Evolutionary conservation across 768 basidiomycete species (phyloP).

Genomic region (Pisolithus tinctorius): DNA sequence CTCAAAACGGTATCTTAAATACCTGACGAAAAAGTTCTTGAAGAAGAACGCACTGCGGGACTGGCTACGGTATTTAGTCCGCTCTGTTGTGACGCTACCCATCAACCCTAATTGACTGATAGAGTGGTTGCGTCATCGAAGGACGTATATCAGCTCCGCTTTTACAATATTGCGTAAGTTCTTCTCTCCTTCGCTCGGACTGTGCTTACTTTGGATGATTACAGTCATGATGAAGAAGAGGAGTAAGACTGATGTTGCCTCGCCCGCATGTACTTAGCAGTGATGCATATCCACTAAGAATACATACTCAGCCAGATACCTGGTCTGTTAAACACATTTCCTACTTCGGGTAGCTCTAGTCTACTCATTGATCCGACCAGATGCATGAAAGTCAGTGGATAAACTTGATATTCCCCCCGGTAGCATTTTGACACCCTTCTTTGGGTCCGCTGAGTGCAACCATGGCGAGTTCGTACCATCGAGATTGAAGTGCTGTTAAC

Average conservation of each 20-base stretch:
- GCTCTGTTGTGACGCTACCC: conserved; percentile 13
- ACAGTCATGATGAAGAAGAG: conserved; percentile 48
- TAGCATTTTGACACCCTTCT: conserved; percentile 23
- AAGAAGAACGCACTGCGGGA: conserved; percentile 96
- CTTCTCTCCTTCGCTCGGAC: not conserved
- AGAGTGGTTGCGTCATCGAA: conserved; percentile 91
- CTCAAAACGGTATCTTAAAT: conserved; percentile 97
- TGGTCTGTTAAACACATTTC: too few relatives aligned
- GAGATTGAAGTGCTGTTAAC: conserved; percentile 49
- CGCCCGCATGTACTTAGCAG: not conserved
- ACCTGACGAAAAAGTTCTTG: conserved; percentile 98
- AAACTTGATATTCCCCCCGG: conserved; percentile 8
- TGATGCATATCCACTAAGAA: not conserved
- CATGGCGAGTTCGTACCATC: conserved; percentile 72
- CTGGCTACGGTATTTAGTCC: conserved; percentile 71
- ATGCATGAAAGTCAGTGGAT: conserved; percentile 7
- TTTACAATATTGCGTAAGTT: conserved; percentile 88
- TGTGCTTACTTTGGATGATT: conserved; percentile 5
- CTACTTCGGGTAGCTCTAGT: too few relatives aligned
- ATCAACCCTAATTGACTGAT: conserved; percentile 3
- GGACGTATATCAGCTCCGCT: conserved; percentile 89
- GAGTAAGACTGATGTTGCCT: conserved; percentile 21
- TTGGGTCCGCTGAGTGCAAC: conserved; percentile 51
- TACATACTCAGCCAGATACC: not conserved
- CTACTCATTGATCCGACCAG: not conserved